Evolutionary conservation across 352 stramenopile genomes (phyloP), one percentile per base, ranked within the genome.

Genomic region (Phytophthora crassamura): DNA sequence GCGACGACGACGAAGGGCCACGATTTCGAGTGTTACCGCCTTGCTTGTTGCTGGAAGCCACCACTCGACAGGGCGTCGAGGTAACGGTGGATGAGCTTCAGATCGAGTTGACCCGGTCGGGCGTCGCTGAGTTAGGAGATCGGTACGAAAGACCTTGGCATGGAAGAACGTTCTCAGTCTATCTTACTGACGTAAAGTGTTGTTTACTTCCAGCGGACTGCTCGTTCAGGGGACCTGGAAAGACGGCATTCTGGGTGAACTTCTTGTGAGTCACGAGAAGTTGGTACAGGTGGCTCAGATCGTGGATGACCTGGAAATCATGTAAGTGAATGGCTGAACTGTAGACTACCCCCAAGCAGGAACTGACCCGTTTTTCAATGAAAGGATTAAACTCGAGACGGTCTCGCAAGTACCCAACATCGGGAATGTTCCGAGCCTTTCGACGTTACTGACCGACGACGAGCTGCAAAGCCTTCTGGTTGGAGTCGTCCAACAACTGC

Each of bases 301-400:
- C 25, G 71, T 87, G 6, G 80, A 89, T 20, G 83, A 90, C 35
- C 59, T 91, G 0, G 83, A 91, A 32, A 88, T 89, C 41, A 90
- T 90, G 83, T 91, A 69, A 36, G 79, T 51, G 10, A 36, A 20
- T 42, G 6, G n/a, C n/a, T 16, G 5, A n/a, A 38, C 22, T 25
- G 22, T 39, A 14, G 16, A 12, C 32, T 16, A 7, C 14, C 40
- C 9, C 8, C 14, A 3, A 6, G 59, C 28, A 3, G 28, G 8
- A 32, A 62, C 35, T 58, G 20, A 67, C 14, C 28, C 15, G 14
- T 18, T 42, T 2, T 51, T 43, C 51, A 30, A 9, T 36, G 48
- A 11, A 49, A 93, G 85, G 82, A 89, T 90, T 69, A 92, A 94
- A 39, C 71, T 92, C 2, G 80, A 90, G 52, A 90, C 80, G 1